Evolutionary conservation across 2,329 filamentous ascomycete species (phyloP), one percentile per base, ranked within the genome.

Genomic region (Podosphaera leucotricha): DNA sequence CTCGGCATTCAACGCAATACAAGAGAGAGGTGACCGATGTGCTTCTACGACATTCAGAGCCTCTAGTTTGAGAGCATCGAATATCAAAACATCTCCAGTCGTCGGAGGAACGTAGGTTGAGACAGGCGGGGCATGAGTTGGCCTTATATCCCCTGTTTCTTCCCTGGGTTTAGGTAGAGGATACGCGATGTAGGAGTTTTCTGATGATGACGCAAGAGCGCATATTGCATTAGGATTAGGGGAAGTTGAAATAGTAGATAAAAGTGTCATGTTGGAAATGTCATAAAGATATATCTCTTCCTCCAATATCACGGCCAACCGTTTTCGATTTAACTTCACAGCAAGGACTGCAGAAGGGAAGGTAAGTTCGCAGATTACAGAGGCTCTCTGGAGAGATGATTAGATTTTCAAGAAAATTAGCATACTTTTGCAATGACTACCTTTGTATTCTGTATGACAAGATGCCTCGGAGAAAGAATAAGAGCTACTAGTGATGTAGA

Each of bases 261-360:
- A 68, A 46, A 95, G 73, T 55, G 81, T 87, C 87, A 98, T 95
- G 59, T 94, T 95, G 62, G 86, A 85, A 52, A 98, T 95, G 60
- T 98, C 90, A 65, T 98, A 98, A 41, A 98, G 71, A 62, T 95
- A 98, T 49, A 95, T 92, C 59, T 93, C 81, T 54, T 93, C 85
- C 60, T 98, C 90, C 46, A 95, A 70, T 13, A 95, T 78, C 26
- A 98, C 86, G 11, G 90, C 84, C 21, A 98, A 71, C 33, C 90
- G 77, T 61, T 94, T 95, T 52, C 90, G 74, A 61, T 98, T 98
- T 55, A 98, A 67, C 51, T 86, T 81, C 47, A 98, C 84, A 18
- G 87, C 86, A 36, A 95, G 72, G 10, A 98, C 85, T 42, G 86
- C 85, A n/a, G 86, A 92, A 11, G 87, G 87, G 55, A 98, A 98